A percentile compares a stretch with the other conserved stretches of the same genome.
These are phyloP conservation scores for Capsicum rhomboideum DNA, from an alignment of 257 asterid genomes.

Conservation along the genomic window DNA sequence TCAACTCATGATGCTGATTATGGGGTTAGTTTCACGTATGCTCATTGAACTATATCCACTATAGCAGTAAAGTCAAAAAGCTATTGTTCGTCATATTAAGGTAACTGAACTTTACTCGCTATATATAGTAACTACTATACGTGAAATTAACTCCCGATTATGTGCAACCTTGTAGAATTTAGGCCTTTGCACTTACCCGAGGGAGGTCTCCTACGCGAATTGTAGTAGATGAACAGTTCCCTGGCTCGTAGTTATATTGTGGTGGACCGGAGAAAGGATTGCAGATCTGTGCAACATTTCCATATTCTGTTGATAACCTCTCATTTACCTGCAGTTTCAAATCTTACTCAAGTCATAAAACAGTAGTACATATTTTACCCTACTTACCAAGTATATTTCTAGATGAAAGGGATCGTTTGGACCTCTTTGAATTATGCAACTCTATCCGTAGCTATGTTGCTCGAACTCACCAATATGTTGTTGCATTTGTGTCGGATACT, in stretches of 20 bases:
- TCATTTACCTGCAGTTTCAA: constrained; percentile 48
- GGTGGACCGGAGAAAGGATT: constrained; percentile 89
- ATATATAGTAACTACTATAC: background rate
- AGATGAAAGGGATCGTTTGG: too few species aligned
- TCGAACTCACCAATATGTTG: too few species aligned
- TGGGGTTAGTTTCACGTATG: too few species aligned
- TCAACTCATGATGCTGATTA: background rate
- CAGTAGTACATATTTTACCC: background rate
- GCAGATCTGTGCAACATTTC: constrained; percentile 64
- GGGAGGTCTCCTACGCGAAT: constrained; percentile 60
- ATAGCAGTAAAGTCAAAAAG: too few species aligned
- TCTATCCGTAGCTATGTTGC: too few species aligned
- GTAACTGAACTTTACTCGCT: background rate
- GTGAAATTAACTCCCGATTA: background rate
- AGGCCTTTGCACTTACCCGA: constrained; percentile 13
- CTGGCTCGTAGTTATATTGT: constrained; percentile 45
- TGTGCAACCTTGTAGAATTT: background rate
- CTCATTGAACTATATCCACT: background rate
- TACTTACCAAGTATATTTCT: too few species aligned
- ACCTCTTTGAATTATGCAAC: too few species aligned
- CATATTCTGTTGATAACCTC: constrained; percentile 47
- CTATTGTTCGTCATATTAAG: too few species aligned
- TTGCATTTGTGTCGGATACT: too few species aligned
- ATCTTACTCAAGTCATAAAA: background rate
- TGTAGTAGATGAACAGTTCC: constrained; percentile 37